Percentiles rank a stretch among this genome's conserved stretches.
Evolutionary conservation across 1,284 basidiomycete genomes (phyloP).

Genomic region (Ustilago vetiveriae): DNA sequence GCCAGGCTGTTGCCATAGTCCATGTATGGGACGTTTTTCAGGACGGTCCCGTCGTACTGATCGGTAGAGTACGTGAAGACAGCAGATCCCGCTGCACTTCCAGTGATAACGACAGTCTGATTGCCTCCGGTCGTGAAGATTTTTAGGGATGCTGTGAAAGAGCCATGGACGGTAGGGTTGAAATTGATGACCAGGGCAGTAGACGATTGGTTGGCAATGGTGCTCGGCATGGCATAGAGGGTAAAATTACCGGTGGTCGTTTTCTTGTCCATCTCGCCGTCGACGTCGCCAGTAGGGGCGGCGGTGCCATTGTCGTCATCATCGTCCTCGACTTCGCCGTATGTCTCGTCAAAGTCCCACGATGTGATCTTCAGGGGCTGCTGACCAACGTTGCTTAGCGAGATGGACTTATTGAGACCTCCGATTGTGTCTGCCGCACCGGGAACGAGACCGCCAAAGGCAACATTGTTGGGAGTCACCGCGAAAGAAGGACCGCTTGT

Average conservation of each 20-base stretch:
- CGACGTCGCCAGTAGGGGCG: neutral
- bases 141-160: constrained; percentile 5
- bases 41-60: constrained; percentile 11
- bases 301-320: constrained; percentile 7
- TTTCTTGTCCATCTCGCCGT: constrained; percentile 7
- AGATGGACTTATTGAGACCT: neutral
- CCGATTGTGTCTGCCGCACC: no score
- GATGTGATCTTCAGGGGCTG: neutral
- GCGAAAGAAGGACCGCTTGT: constrained; percentile 6
- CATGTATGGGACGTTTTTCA: constrained; percentile 8
- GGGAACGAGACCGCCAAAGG: neutral
- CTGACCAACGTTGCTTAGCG: constrained; percentile 14
- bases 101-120: constrained; percentile 9
- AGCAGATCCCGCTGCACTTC: constrained; percentile 7
- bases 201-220: constrained; percentile 10
- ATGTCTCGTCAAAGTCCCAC: constrained; percentile 16
- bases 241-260: constrained; percentile 23
- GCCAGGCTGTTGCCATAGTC: constrained; percentile 17
- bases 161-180: constrained; percentile 16
- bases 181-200: constrained; percentile 19
- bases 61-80: constrained; percentile 2
- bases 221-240: constrained; percentile 9
- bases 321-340: constrained; percentile 9
- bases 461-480: constrained; percentile 15
- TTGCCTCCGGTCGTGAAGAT: constrained; percentile 23